Evolutionary conservation across 108 stramenopile genomes (phyloP), one percentile per base, ranked within the genome.

Genomic region (Nannochloropsis gaditana): DNA sequence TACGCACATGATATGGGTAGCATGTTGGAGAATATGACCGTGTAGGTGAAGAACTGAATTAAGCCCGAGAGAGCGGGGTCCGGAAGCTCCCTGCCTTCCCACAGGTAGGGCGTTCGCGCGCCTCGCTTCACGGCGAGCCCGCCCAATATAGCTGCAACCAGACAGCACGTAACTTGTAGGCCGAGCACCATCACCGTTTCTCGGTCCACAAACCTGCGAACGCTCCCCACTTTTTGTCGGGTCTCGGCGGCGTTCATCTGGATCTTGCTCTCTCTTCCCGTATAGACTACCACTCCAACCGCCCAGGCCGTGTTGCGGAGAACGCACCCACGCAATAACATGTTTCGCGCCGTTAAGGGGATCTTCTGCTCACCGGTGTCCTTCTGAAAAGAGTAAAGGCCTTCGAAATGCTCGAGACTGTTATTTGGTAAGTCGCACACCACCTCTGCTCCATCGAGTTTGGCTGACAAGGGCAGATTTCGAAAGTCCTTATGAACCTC

Each of bases 271-370:
- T 99, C 97, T 9, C 91, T 91, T 42, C 98, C 98, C n/a, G 98
- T 96, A 87, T 96, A 97, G 84, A 94, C 95, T 42, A 96, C 95
- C 9, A 97, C 84, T 17, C 96, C 96, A 81, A 96, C 92, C 11
- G 93, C 95, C 96, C 96, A 97, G 81, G 94, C 94, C 9, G 97
- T 97, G 90, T 99, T 99, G 47, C 97, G 92, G 44, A 99, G 89
- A 21, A 94, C 92, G 81, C 94, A 96, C 44, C 98, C 98, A 42
- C 98, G 93, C 8, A 99, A 90, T 41, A 99, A 88, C 43, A 98
- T 82, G 83, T 96, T 94, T 21, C 42, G 95, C 93, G 31, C 92
- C 93, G 80, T 93, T 45, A 96, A 87, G 3, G 94, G 92, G 81
- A 50, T 43, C 81, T 81, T 88, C 44, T 73, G 15, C 43, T 84